Evolutionary conservation across 306 rosid genomes (phyloP).

Genomic region (Adenanthera pavonina): DNA sequence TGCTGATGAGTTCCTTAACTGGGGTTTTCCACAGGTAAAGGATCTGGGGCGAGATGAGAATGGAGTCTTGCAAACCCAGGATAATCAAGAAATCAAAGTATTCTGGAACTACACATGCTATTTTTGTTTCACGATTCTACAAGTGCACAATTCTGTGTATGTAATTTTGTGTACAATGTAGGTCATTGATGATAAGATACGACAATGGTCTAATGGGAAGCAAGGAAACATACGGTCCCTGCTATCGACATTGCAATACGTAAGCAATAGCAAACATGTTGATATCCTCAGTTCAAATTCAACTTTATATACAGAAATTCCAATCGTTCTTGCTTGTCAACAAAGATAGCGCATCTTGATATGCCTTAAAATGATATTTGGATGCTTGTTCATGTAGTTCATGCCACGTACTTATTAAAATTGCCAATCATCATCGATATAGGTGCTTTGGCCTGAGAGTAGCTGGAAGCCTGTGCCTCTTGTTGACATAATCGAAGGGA

Average conservation of each 20-base stretch:
- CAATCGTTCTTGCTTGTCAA: conserved; percentile 25
- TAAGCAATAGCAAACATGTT: conserved; percentile 46
- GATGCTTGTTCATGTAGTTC: conserved; percentile 30
- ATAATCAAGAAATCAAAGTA: conserved; percentile 70
- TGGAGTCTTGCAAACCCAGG: conserved; percentile 40
- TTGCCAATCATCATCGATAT: conserved; percentile 35
- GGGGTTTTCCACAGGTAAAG: conserved; percentile 56
- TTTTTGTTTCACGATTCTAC: conserved; percentile 22
- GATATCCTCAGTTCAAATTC: conserved; percentile 10
- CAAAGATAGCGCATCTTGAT: conserved; percentile 32
- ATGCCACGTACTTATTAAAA: conserved; percentile 28
- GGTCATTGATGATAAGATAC: conserved; percentile 78
- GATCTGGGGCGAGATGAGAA: conserved; percentile 65
- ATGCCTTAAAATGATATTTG: conserved; percentile 25
- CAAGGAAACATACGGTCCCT: conserved; percentile 94
- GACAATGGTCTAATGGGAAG: conserved; percentile 86
- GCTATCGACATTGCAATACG: conserved; percentile 85
- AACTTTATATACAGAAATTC: conserved; percentile 30
- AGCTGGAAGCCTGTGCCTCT: conserved; percentile 98
- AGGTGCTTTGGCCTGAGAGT: conserved; percentile 92
- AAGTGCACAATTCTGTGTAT: conserved; percentile 17
- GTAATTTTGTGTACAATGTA: conserved; percentile 45
- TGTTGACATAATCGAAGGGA: conserved; percentile 90
- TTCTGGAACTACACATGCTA: conserved; percentile 30
- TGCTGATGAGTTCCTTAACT: conserved; percentile 43